Evolutionary conservation across 371 early-diverging fungal species (phyloP).

Genomic region (Dichotomocladium elegans): DNA sequence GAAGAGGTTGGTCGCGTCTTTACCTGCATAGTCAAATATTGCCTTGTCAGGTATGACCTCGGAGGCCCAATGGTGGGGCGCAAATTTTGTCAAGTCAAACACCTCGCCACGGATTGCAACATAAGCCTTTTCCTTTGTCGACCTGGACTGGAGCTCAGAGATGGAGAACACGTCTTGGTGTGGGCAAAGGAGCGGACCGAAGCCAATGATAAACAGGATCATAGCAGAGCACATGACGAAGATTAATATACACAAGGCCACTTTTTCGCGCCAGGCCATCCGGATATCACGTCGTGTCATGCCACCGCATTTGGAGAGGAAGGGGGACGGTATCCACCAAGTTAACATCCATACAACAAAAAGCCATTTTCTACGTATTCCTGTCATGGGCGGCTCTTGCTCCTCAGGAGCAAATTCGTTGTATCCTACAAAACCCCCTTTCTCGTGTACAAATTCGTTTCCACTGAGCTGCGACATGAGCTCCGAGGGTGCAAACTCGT

Average conservation of each 20-base stretch:
- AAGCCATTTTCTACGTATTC: slow-evolving; percentile 72
- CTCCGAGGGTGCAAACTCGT: neutral
- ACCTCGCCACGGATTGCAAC: no score
- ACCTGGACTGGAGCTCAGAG: slow-evolving; percentile 36
- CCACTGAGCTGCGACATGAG: neutral
- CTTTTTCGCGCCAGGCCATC: slow-evolving; percentile 84
- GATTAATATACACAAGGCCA: slow-evolving; percentile 74
- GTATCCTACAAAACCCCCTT: slow-evolving; percentile 8
- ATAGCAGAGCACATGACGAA: slow-evolving; percentile 52
- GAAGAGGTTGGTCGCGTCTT: slow-evolving; percentile 63
- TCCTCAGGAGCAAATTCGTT: slow-evolving; percentile 14
- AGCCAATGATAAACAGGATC: slow-evolving; percentile 65
- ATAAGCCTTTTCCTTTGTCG: slow-evolving; percentile 38
- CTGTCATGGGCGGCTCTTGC: slow-evolving; percentile 22
- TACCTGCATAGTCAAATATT: slow-evolving; percentile 60
- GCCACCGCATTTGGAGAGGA: slow-evolving; percentile 59
- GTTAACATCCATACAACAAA: slow-evolving; percentile 79
- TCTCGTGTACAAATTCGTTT: neutral
- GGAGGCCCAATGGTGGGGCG: slow-evolving; percentile 47
- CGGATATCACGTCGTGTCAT: slow-evolving; percentile 81
- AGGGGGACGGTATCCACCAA: slow-evolving; percentile 83
- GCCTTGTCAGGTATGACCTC: slow-evolving; percentile 44
- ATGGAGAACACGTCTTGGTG: slow-evolving; percentile 63
- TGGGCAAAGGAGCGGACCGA: slow-evolving; percentile 86
- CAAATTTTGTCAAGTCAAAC: slow-evolving; percentile 65